A percentile compares a stretch with the other conserved stretches of the same genome.
Evolutionary conservation across 2,329 filamentous ascomycete species (phyloP).

Genomic region (Leptographium wingfieldii): DNA sequence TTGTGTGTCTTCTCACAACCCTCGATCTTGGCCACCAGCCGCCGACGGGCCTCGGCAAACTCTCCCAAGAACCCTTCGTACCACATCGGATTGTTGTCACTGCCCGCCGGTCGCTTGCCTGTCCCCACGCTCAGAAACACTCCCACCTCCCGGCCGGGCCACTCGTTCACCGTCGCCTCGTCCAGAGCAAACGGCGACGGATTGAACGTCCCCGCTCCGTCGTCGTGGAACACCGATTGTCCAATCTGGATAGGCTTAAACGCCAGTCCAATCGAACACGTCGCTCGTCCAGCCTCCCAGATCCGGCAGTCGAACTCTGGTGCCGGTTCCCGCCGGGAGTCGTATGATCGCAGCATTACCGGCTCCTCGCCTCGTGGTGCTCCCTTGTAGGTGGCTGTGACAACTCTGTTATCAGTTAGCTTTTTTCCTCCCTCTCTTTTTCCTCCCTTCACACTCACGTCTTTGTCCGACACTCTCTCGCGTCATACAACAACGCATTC

Average conservation of each 20-base stretch:
- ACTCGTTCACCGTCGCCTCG: conserved; percentile 84
- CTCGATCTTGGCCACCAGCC: conserved; percentile 84
- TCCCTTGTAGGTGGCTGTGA: conserved; percentile 84
- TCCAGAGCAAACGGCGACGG: conserved; percentile 75
- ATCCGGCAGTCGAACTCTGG: conserved; percentile 91
- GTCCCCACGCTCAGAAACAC: conserved; percentile 93
- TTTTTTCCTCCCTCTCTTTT: not conserved
- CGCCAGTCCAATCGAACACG: conserved; percentile 75
- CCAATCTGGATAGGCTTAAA: conserved; percentile 95
- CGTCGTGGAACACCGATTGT: conserved; percentile 87
- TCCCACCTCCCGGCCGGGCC: conserved; percentile 85
- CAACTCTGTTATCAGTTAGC: conserved; percentile 45
- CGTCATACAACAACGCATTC: conserved; percentile 78
- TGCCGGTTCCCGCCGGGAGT: conserved; percentile 80
- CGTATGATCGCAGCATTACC: conserved; percentile 79
- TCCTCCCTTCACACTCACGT: conserved; percentile 47
- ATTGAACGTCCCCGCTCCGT: conserved; percentile 85
- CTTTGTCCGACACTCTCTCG: conserved; percentile 73
- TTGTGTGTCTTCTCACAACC: conserved; percentile 86
- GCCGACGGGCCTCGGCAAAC: conserved; percentile 78
- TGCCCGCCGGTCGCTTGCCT: conserved; percentile 58
- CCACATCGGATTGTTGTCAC: conserved; percentile 63
- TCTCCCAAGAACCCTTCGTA: conserved; percentile 89
- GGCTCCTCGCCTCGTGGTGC: conserved; percentile 56
- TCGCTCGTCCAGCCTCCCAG: conserved; percentile 95